Percentiles rank a stretch among this genome's conserved stretches.
Evolutionary conservation across 345 rosid species (phyloP).

Genomic region (Hibiscus syriacus): DNA sequence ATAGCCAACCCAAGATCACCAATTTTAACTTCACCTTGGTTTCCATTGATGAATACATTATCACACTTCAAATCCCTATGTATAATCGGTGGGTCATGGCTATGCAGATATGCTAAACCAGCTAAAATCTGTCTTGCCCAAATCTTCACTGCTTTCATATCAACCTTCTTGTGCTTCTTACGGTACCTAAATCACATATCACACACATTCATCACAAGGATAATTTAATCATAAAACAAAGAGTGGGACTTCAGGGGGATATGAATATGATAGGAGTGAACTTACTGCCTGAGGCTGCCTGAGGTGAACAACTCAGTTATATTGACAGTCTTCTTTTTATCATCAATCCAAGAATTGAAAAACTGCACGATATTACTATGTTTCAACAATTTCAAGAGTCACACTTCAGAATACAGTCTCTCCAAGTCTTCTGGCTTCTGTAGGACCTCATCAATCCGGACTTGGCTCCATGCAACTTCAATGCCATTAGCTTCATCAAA

Average conservation of each 20-base stretch:
- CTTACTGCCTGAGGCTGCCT: constrained; percentile 87
- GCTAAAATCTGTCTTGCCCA: constrained; percentile 88
- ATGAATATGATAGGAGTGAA: constrained; percentile 13
- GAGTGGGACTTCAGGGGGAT: constrained; percentile 2
- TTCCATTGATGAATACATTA: constrained; percentile 88
- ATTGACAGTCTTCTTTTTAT: constrained; percentile 81
- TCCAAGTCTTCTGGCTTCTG: constrained; percentile 83
- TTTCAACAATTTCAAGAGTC: constrained; percentile 73
- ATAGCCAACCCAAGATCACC: constrained; percentile 97
- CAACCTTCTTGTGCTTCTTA: constrained; percentile 77
- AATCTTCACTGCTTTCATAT: constrained; percentile 73
- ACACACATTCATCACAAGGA: constrained; percentile 20
- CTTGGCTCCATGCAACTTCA: constrained; percentile 98
- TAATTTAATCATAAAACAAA: constrained; percentile 14
- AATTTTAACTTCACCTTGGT: constrained; percentile 93
- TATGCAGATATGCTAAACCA: constrained; percentile 75
- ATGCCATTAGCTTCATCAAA: constrained; percentile 90
- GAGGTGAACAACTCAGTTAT: constrained; percentile 92
- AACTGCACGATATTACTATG: constrained; percentile 71
- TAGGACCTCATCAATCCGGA: constrained; percentile 74
- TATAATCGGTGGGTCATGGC: constrained; percentile 75
- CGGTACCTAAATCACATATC: constrained; percentile 57
- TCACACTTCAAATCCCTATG: constrained; percentile 96
- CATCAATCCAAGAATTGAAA: constrained; percentile 90
- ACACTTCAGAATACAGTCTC: constrained; percentile 87